Percentiles rank a stretch among this genome's conserved stretches.
Conservation (phyloP, 306 rosid species). For the Amphicarpaea edgeworthii region DNA sequence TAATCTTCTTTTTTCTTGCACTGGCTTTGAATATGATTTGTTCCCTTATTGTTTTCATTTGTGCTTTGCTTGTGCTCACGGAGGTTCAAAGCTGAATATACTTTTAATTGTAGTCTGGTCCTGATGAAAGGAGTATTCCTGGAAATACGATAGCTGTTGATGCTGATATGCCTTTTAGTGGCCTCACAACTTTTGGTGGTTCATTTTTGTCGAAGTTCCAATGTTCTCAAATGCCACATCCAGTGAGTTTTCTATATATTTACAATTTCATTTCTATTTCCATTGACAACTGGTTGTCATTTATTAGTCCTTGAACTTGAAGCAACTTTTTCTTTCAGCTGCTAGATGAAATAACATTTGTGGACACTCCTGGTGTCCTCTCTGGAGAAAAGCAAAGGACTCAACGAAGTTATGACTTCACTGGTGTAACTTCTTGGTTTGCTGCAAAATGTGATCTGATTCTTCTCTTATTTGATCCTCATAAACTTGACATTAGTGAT, state of each 20-base stretch:
- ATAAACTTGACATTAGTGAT: constrained; percentile 92
- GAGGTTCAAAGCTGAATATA: constrained; percentile 34
- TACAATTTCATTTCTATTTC: constrained; percentile 4
- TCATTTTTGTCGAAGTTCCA: constrained; percentile 91
- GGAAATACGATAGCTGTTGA: constrained; percentile 93
- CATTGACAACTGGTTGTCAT: constrained; percentile 2
- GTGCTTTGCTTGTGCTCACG: constrained; percentile 22
- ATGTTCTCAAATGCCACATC: constrained; percentile 97
- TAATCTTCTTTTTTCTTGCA: neutral
- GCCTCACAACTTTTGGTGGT: constrained; percentile 81
- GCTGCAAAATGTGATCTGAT: constrained; percentile 97
- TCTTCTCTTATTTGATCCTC: constrained; percentile 93
- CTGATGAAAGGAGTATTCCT: constrained; percentile 96
- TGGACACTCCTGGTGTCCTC: constrained; percentile 96
- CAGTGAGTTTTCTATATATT: constrained; percentile 65
- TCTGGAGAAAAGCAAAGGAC: constrained; percentile 99
- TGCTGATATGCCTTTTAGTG: constrained; percentile 94
- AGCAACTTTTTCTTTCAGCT: constrained; percentile 56
- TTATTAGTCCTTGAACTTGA: constrained; percentile 22
- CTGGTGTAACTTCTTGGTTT: constrained; percentile 97
- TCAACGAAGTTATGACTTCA: constrained; percentile 91
- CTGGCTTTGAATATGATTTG: neutral
- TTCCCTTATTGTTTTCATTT: constrained; percentile 25
- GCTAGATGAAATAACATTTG: constrained; percentile 87
- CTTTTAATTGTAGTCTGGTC: constrained; percentile 74